Evolutionary conservation across 2,329 filamentous ascomycete species (phyloP).

Genomic region (Colletotrichum siamense): DNA sequence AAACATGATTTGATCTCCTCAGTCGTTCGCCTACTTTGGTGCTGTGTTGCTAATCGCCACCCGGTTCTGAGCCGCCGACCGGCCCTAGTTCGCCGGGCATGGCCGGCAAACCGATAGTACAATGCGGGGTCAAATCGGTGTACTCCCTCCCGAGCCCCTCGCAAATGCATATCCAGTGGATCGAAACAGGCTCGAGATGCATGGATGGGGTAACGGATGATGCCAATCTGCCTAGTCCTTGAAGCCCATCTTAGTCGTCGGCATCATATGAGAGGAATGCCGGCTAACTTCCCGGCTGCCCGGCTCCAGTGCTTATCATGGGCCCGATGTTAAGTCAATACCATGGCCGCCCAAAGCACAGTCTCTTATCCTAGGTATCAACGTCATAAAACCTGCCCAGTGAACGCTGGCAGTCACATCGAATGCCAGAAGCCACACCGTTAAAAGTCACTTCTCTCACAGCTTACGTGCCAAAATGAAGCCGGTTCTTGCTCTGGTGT

Average conservation of each 20-base stretch:
- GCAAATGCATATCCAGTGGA: neutral
- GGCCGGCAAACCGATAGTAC: neutral
- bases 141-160: neutral
- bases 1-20: neutral
- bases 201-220: neutral
- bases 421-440: neutral
- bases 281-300: neutral
- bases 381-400: neutral
- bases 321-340: rapidly evolving
- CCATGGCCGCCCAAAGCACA: neutral
- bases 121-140: neutral
- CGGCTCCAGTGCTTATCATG: neutral
- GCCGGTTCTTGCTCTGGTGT: neutral
- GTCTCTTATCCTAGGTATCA: neutral
- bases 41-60: neutral
- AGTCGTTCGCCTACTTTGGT: rapidly evolving
- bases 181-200: neutral
- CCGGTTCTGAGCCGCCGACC: neutral
- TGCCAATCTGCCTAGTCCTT: neutral
- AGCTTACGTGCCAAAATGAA: neutral
- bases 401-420: neutral
- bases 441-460: neutral
- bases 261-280: neutral
- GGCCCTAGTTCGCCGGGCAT: neutral
- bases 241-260: neutral